phyloP scores from a whole-genome alignment of 345 rosid species.

The Citrus maxima region DNA sequence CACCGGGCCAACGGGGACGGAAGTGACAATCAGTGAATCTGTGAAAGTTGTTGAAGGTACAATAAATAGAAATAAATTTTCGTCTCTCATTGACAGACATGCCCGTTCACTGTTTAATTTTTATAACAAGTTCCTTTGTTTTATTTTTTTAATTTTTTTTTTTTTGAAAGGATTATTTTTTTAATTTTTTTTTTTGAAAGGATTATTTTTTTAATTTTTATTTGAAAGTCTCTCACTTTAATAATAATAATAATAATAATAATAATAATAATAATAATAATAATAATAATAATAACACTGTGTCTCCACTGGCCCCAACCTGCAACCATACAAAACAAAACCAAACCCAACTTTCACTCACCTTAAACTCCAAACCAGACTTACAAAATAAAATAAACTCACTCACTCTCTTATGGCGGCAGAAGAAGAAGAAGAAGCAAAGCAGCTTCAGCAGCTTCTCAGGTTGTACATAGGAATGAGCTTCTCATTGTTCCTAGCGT shows the following conservation, averaged over 20 bases:
- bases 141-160: no score
- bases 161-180: no score
- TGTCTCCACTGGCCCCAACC: background rate
- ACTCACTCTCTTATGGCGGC: conserved; percentile 17
- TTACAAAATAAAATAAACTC: background rate
- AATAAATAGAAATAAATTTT: background rate
- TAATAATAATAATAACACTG: background rate
- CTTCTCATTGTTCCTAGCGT: conserved; percentile 70
- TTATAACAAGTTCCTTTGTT: no score
- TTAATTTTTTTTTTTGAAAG: no score
- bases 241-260: no score
- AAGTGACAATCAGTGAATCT: no score
- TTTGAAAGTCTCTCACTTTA: background rate
- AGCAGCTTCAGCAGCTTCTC: conserved; percentile 38
- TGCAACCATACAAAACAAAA: background rate
- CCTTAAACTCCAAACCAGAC: background rate
- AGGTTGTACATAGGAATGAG: conserved; percentile 65
- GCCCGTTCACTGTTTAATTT: background rate
- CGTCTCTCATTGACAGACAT: background rate
- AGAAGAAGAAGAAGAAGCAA: conserved; percentile 21
- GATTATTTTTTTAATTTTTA: background rate
- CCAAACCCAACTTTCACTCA: background rate
- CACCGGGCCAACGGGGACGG: no score
- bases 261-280: no score
- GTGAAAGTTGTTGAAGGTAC: background rate